phyloP scores from a whole-genome alignment of 2,329 filamentous ascomycete species.

The Cladorrhinum sp. region DNA sequence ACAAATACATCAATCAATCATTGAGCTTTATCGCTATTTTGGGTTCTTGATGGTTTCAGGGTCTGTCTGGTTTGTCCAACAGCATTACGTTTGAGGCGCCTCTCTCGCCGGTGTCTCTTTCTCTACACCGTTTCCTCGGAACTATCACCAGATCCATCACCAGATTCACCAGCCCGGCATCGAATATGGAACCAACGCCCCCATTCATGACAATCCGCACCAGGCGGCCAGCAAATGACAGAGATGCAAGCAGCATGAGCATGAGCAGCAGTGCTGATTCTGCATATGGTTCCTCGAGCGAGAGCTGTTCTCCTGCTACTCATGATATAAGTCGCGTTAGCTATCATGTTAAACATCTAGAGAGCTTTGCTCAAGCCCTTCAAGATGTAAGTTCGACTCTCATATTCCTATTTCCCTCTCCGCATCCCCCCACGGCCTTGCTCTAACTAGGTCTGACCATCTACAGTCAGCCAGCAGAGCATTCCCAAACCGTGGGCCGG shows the following conservation, averaged over 20 bases:
- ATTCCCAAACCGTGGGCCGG: constrained; percentile 55
- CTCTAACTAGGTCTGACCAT: constrained; percentile 9
- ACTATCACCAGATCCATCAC: not conserved
- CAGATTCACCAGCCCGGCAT: not conserved
- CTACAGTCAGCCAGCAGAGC: constrained; percentile 52
- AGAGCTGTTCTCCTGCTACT: constrained; percentile 43
- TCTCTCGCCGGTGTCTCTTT: not conserved
- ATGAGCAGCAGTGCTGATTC: constrained; percentile 49
- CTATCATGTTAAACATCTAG: constrained; percentile 56
- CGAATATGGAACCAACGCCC: constrained; percentile 42
- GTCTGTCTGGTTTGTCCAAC: not conserved
- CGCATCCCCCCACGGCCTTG: not conserved
- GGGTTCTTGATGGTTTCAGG: not conserved
- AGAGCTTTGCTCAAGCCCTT: constrained; percentile 52
- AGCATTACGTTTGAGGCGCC: no score
- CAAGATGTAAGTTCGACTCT: constrained; percentile 47
- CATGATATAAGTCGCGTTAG: constrained; percentile 57
- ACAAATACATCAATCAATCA: no score
- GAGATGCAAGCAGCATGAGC: constrained; percentile 43
- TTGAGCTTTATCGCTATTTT: not conserved
- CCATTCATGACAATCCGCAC: constrained; percentile 55
- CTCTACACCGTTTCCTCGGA: not conserved
- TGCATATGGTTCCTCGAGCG: constrained; percentile 44
- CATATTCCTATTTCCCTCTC: not conserved
- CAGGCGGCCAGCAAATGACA: constrained; percentile 43